Percentiles rank a stretch among this genome's conserved stretches.
phyloP scores from a whole-genome alignment of 306 rosid genomes.

The Corylus americana region DNA sequence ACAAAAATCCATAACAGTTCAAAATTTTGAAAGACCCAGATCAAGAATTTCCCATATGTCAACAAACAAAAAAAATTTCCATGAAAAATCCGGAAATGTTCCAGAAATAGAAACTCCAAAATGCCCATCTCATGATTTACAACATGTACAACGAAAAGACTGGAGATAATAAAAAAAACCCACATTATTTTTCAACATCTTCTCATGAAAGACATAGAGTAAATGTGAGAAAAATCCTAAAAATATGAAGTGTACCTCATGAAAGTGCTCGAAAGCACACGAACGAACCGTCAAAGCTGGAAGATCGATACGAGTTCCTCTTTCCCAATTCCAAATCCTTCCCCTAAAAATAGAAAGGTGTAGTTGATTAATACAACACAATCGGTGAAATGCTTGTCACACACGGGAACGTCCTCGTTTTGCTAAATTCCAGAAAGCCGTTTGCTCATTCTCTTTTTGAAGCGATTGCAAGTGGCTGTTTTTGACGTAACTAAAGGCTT shows the following conservation, averaged over 20 bases:
- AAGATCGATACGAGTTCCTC: neutral
- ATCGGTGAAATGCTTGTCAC: neutral
- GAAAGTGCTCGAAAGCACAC: neutral
- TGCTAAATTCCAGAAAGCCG: neutral
- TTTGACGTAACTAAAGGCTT: neutral
- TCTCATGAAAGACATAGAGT: neutral
- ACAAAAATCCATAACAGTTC: neutral
- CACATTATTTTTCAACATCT: constrained; percentile 10
- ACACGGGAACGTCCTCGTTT: neutral
- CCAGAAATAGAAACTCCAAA: constrained; percentile 7
- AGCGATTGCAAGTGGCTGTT: neutral
- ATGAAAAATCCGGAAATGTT: neutral
- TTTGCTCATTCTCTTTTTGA: neutral
- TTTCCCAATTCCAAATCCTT: neutral
- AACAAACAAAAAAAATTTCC: too few relatives aligned
- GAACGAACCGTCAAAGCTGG: neutral
- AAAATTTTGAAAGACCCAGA: neutral
- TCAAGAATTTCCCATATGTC: constrained; percentile 6
- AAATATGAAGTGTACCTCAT: neutral
- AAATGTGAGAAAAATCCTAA: neutral
- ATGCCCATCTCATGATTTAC: constrained; percentile 1
- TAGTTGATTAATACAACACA: neutral
- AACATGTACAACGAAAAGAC: neutral
- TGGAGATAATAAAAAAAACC: neutral
- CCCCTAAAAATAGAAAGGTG: neutral